phyloP scores from a whole-genome alignment of 2,329 filamentous ascomycete species.

The Diaporthe capsici region DNA sequence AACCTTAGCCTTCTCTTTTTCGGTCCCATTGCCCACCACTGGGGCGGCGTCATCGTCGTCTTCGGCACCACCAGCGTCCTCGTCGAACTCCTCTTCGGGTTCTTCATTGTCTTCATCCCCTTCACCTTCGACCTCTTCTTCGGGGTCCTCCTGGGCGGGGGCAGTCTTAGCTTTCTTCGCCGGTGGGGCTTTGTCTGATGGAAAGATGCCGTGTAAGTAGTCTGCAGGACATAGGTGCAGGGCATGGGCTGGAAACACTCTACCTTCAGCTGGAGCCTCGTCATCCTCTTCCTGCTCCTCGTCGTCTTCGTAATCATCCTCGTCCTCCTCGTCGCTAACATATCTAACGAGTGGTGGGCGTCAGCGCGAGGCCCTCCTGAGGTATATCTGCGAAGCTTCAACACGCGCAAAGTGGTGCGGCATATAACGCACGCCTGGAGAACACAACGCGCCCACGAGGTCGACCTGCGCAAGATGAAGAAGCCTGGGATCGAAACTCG shows the following conservation, averaged over 20 bases:
- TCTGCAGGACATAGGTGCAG: neutral
- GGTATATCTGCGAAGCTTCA: neutral
- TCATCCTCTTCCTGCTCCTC: conserved; percentile 57
- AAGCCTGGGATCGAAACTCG: neutral
- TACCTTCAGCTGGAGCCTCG: conserved; percentile 51
- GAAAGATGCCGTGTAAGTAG: neutral
- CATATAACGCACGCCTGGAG: neutral
- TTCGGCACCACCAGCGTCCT: conserved; percentile 46
- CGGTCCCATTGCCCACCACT: conserved; percentile 36
- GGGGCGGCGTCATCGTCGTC: conserved; percentile 22
- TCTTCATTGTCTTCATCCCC: conserved; percentile 43
- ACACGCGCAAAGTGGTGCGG: neutral
- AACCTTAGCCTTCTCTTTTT: conserved; percentile 44
- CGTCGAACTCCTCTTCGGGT: conserved; percentile 44
- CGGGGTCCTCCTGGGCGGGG: conserved; percentile 47
- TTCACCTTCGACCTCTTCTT: conserved; percentile 42
- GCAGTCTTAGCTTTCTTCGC: conserved; percentile 67
- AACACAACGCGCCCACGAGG: neutral
- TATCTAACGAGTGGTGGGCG: conserved; percentile 26
- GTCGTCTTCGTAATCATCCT: conserved; percentile 54
- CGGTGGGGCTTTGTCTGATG: conserved; percentile 58
- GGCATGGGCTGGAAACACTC: conserved; percentile 37
- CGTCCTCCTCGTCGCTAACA: conserved; percentile 56
- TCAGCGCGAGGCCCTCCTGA: neutral
- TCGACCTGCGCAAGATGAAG: neutral